A percentile compares a stretch with the other conserved stretches of the same genome.
Conservation (phyloP, 177 flowering plant genomes). For the Vitis hybrid region DNA sequence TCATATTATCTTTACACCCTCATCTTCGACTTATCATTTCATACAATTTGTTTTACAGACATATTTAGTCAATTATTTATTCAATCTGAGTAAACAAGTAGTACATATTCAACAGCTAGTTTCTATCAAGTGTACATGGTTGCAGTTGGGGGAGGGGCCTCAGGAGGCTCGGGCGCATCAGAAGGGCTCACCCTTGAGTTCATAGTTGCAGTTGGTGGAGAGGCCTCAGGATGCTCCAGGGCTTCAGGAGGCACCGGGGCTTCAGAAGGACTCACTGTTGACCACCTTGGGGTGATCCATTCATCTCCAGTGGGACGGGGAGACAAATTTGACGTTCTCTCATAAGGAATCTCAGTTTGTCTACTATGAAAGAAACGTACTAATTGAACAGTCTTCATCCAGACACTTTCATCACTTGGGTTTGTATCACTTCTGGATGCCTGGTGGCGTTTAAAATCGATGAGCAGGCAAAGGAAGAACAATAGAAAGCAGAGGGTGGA, state of each 20-base stretch:
- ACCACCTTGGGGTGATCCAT: slow-evolving; percentile 4
- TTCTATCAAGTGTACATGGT: too few relatives aligned
- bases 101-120: too few relatives aligned
- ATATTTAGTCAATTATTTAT: too few relatives aligned
- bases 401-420: slow-evolving; percentile 7
- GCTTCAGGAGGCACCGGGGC: too few relatives aligned
- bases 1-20: too few relatives aligned
- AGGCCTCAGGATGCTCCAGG: neutral
- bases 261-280: neutral
- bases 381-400: slow-evolving; percentile 4
- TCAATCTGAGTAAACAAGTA: too few relatives aligned
- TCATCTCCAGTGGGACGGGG: neutral
- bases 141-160: too few relatives aligned
- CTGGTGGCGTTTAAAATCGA: slow-evolving; percentile 4
- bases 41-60: too few relatives aligned
- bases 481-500: slow-evolving; percentile 32
- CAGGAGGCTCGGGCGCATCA: too few relatives aligned
- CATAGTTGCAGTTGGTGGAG: neutral
- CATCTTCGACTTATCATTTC: too few relatives aligned
- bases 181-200: too few relatives aligned
- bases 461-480: slow-evolving; percentile 9
- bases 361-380: slow-evolving; percentile 8
- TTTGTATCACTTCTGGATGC: slow-evolving; percentile 2
- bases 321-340: neutral
- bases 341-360: neutral